phyloP scores from a whole-genome alignment of 225 moss, liverwort and hornwort species.

The Polytrichum commune region DNA sequence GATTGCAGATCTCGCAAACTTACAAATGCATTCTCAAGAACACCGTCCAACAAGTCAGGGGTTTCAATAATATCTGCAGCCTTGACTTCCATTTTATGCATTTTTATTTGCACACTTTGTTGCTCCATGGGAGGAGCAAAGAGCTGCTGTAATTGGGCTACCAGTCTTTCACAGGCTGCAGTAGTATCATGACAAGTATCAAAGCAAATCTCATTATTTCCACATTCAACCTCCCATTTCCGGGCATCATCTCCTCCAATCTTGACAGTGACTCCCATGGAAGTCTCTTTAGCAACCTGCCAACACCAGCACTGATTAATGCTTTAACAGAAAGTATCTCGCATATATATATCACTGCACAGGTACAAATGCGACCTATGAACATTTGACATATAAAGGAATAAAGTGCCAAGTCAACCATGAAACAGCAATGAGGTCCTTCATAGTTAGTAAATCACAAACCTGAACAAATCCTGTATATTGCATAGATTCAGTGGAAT shows the following conservation, averaged over 20 bases:
- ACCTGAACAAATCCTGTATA: constrained; percentile 91
- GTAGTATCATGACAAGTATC: constrained; percentile 96
- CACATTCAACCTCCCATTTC: constrained; percentile 94
- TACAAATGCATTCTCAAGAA: constrained; percentile 85
- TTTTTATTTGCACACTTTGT: constrained; percentile 64
- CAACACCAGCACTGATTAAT: background rate
- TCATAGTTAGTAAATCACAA: background rate
- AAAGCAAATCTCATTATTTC: constrained; percentile 89
- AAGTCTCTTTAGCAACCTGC: constrained; percentile 90
- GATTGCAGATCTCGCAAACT: constrained; percentile 60
- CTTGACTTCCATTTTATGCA: constrained; percentile 67
- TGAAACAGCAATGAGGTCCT: background rate
- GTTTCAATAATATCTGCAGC: constrained; percentile 48
- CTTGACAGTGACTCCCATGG: constrained; percentile 77
- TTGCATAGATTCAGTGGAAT: constrained; percentile 84
- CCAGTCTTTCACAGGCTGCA: constrained; percentile 84
- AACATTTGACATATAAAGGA: no score
- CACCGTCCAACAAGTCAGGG: constrained; percentile 73
- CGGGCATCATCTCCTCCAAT: constrained; percentile 56
- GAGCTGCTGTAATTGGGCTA: constrained; percentile 87
- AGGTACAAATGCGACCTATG: no score
- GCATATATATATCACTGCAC: no score
- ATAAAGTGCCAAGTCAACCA: background rate
- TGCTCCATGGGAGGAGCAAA: constrained; percentile 90
- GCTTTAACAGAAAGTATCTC: no score